These are phyloP conservation scores for Globisporangium perplexum DNA, from an alignment of 352 stramenopile genomes.

Conservation along the genomic window DNA sequence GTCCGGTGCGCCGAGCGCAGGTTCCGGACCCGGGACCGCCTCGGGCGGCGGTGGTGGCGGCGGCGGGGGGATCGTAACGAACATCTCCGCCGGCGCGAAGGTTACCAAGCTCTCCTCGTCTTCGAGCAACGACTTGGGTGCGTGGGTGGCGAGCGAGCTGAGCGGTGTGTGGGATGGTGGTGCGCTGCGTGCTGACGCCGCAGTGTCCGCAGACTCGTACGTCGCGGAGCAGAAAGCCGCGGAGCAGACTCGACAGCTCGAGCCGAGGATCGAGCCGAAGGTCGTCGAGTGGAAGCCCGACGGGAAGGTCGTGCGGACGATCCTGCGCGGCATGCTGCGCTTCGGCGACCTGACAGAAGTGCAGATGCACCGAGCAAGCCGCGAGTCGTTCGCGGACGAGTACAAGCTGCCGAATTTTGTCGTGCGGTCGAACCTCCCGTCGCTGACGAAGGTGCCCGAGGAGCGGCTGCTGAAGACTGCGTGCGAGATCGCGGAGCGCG, in stretches of 20 bases:
- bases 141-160: not conserved
- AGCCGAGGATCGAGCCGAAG: conserved; percentile 33
- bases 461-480: conserved; percentile 54
- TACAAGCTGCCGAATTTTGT: conserved; percentile 77
- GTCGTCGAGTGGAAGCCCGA: conserved; percentile 42
- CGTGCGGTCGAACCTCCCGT: conserved; percentile 48
- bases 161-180: no score
- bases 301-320: conserved; percentile 58
- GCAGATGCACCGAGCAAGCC: conserved; percentile 32
- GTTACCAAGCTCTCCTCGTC: conserved; percentile 27
- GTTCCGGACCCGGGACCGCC: conserved; percentile 2
- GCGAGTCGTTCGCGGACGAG: conserved; percentile 65
- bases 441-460: conserved; percentile 45
- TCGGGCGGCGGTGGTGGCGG: not conserved
- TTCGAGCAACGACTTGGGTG: conserved; percentile 19
- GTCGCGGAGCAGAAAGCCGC: conserved; percentile 18
- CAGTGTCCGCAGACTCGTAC: conserved; percentile 14
- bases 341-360: conserved; percentile 80
- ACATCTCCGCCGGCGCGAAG: conserved; percentile 48
- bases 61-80: conserved; percentile 30
- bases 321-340: conserved; percentile 65
- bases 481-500: conserved; percentile 53
- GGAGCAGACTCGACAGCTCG: conserved; percentile 31
- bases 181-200: not conserved
- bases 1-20: not conserved